phyloP scores from a whole-genome alignment of 257 asterid species.

The Haberlea rhodopensis region DNA sequence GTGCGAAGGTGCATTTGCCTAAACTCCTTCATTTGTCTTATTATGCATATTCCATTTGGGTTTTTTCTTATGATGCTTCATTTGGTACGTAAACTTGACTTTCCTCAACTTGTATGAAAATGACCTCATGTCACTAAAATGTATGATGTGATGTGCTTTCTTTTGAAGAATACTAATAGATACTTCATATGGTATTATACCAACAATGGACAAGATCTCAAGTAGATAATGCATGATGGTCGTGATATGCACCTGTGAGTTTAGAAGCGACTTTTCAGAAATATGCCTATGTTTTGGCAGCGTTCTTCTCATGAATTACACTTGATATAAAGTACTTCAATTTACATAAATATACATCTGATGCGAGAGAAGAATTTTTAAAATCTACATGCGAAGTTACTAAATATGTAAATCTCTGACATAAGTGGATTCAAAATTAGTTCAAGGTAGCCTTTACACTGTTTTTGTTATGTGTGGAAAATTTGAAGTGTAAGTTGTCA shows the following conservation, averaged over 20 bases:
- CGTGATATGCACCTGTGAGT: background rate
- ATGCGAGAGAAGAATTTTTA: too few species aligned
- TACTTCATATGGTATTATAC: background rate
- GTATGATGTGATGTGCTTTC: background rate
- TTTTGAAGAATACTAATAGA: background rate
- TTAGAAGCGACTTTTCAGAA: too few species aligned
- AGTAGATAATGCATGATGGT: background rate
- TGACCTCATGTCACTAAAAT: background rate
- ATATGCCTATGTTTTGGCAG: too few species aligned
- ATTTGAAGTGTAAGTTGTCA: too few species aligned
- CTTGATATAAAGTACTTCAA: too few species aligned
- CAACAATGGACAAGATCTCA: background rate
- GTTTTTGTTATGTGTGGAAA: too few species aligned
- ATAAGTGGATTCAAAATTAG: too few species aligned
- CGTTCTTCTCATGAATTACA: too few species aligned
- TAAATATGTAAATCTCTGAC: too few species aligned
- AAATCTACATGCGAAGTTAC: too few species aligned
- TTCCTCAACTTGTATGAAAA: background rate
- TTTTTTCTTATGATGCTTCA: background rate
- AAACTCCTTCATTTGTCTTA: background rate
- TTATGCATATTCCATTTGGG: background rate
- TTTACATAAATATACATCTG: too few species aligned
- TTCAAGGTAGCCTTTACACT: too few species aligned
- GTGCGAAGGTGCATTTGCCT: conserved; percentile 51
- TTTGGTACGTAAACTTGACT: background rate